Base-by-base conservation (phyloP, 257 asterid genomes). In the Solanum chmielewskii region DNA sequence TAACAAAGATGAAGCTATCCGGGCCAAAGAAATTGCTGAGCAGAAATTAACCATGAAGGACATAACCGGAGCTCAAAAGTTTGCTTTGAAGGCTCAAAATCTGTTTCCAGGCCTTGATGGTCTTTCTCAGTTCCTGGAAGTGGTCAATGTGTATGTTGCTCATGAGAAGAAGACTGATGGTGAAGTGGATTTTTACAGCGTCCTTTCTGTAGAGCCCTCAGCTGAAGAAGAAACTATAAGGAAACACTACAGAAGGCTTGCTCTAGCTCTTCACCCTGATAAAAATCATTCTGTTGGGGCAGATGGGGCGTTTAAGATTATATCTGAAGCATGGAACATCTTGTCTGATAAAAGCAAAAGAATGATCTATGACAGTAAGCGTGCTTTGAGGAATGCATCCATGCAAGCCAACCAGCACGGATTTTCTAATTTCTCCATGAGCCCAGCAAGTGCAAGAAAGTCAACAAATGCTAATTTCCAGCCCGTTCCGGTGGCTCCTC, bases 231-330 rank as follows among this genome's bases (percentile, higher is more conserved):
- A 93, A 15, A 74, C 89, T 12, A 25, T 95, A 78, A 88, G 78
- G 87, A 90, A 59, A 66, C 89, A 90, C 70, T 93, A 92, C 85
- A 91, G 86, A 87, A 92, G 88, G 91, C 75, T 92, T 87, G 94
- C 95, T 49, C 90, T 93, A 83, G 88, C 91, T 45, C 93, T 95
- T 44, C 96, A 95, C 89, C 98, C 98, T 10, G 98, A 95, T 77
- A 93, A 93, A 88, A 95, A 93, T 92, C 91, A 89, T 88, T 88
- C 92, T 13, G 91, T 85, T 31, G 95, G 97, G 87, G 98, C 98
- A 7, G 94, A 90, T 83, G 98, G 94, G 15, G 98, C 98, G 8
- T 93, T 94, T 87, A 88, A 90, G 84, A 90, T 94, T 44, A 37
- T 95, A 20, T 90, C 95, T 14, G 88, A 93, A 89, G 96, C 96